A percentile compares a stretch with the other conserved stretches of the same genome.
phyloP scores from a whole-genome alignment of 116 monocot species.

The Cymodocea nodosa region DNA sequence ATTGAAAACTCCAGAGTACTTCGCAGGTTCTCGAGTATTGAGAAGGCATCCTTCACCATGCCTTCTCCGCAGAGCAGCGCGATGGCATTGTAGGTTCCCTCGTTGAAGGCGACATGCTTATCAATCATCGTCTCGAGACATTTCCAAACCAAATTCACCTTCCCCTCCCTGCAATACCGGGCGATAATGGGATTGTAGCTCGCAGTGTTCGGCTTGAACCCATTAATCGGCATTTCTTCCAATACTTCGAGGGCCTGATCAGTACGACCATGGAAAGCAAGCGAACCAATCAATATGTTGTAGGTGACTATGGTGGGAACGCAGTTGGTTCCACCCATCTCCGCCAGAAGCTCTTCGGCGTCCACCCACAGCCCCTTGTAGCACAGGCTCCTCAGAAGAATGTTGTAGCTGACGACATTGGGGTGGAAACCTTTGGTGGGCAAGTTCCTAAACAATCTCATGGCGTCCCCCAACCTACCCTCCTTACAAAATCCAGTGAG shows the following conservation, averaged over 20 bases:
- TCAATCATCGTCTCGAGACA: conserved; percentile 53
- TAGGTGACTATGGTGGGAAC: conserved; percentile 50
- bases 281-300: conserved; percentile 58
- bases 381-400: conserved; percentile 58
- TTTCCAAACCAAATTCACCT: conserved; percentile 35
- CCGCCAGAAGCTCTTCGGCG: conserved; percentile 55
- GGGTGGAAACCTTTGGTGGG: conserved; percentile 49
- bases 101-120: conserved; percentile 31
- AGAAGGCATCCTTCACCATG: conserved; percentile 45
- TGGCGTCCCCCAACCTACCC: conserved; percentile 47
- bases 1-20: conserved; percentile 31
- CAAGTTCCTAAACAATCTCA: conserved; percentile 36
- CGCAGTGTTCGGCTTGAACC: conserved; percentile 48
- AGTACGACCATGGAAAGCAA: conserved; percentile 38
- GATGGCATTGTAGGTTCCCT: conserved; percentile 82
- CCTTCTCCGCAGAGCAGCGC: conserved; percentile 54
- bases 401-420: conserved; percentile 69
- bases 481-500: conserved; percentile 75
- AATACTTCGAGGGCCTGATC: conserved; percentile 52
- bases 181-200: conserved; percentile 81
- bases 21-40: conserved; percentile 38
- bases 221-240: conserved; percentile 44
- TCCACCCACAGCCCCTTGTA: conserved; percentile 54
- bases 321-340: conserved; percentile 40
- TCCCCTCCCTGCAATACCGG: conserved; percentile 43